Base-by-base conservation (phyloP, 768 basidiomycete genomes). In the Termitomyces sp. region DNA sequence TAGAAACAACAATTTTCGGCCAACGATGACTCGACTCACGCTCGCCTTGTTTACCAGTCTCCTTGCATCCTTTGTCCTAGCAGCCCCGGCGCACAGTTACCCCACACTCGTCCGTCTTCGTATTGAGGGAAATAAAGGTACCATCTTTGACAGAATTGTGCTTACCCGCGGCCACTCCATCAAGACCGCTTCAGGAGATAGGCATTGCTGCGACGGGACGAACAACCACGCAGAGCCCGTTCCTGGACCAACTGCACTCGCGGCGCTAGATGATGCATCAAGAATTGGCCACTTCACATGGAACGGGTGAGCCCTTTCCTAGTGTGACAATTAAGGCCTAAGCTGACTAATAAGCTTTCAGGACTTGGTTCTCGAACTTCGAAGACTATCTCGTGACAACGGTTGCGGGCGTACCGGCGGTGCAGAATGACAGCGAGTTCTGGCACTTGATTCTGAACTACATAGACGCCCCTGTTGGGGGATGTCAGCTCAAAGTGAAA, bases 151-250 rank as follows among this genome's bases (percentile, higher is more conserved):
- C 53, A 73, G 69, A 5, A 46, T 55, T 2, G 61, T 81, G 45
- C 49, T 70, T 37, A 79, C 79, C 15, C 61, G 52, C 37, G 77
- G 77, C n/a, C 77, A 76, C 57, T 63, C 73, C 45, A 69, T 80
- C 13, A 73, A 74, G 7, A 75, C 75, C 0, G 46, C 61, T 9
- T 71, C 70, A 3, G 76, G 75, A 4, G 76, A 72, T 4, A 73
- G 65, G 9, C 74, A 73, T 53, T 75, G 70, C 44, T 80, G 79
- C 64, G 75, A 80, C 63, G 78, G 79, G 10, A 77, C 75, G 15
- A 80, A 80, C 58, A 61, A 71, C 48, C 47, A 65, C 13, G 62
- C 57, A 0, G 72, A 78, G 48, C 65, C 64, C 6, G 51, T 53
- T 22, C 74, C 77, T 3, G 77, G 75, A 4, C 72, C 77, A 10